phyloP scores from a whole-genome alignment of 257 asterid species.

The Capsicum baccatum region DNA sequence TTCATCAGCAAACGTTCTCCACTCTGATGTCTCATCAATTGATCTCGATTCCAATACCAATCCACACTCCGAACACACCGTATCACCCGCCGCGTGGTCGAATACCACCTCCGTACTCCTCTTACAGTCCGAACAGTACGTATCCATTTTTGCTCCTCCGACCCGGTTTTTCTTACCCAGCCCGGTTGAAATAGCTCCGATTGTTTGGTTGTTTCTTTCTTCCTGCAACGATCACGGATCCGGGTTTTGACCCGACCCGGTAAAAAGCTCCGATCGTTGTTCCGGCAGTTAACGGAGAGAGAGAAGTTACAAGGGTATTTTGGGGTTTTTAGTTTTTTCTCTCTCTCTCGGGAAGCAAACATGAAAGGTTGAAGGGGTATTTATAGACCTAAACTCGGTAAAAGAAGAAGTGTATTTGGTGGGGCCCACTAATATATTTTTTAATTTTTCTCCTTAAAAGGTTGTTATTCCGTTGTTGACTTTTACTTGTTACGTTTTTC shows the following conservation, averaged over 20 bases:
- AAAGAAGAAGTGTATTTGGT: neutral
- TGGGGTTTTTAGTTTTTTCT: neutral
- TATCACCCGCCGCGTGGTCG: conserved; percentile 96
- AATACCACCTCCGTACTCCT: conserved; percentile 86
- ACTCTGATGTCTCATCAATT: conserved; percentile 91
- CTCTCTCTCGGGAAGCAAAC: too few species aligned
- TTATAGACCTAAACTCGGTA: neutral
- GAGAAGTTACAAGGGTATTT: neutral
- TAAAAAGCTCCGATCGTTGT: too few species aligned
- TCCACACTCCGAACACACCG: conserved; percentile 99
- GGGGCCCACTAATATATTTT: neutral
- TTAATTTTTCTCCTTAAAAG: neutral
- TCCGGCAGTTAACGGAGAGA: neutral
- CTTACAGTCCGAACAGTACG: conserved; percentile 87
- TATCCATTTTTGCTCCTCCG: conserved; percentile 40
- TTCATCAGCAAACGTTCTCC: conserved; percentile 94
- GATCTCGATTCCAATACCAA: conserved; percentile 87
- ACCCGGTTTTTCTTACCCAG: neutral
- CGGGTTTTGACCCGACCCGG: too few species aligned
- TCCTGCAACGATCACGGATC: too few species aligned
- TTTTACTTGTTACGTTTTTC: neutral
- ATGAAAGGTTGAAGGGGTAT: conserved; percentile 1
- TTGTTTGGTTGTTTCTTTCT: neutral
- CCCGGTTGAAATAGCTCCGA: neutral
- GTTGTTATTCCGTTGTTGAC: too few species aligned